phyloP scores from a whole-genome alignment of 1,139 yeast species.

The Taphrina communis region DNA sequence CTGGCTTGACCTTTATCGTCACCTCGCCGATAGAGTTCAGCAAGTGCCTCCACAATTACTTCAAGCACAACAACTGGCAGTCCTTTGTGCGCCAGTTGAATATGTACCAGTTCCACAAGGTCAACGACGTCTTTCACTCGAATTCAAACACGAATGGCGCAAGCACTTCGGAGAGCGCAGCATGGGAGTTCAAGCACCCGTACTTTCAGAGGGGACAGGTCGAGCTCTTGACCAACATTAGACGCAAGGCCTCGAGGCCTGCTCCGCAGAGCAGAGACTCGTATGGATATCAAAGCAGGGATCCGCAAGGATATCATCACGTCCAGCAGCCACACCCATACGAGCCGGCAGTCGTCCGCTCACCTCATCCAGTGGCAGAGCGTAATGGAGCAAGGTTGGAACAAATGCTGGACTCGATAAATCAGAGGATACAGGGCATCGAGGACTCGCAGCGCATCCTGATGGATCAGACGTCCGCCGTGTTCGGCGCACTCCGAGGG shows the following conservation, averaged over 20 bases:
- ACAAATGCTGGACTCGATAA: neutral
- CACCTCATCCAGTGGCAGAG: neutral
- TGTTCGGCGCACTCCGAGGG: slow-evolving; percentile 24
- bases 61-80: slow-evolving; percentile 78
- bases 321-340: slow-evolving; percentile 23
- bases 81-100: slow-evolving; percentile 74
- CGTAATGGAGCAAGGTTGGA: neutral
- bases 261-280: slow-evolving; percentile 43
- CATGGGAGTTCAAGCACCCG: slow-evolving; percentile 90
- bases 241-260: slow-evolving; percentile 60
- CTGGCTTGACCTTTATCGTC: slow-evolving; percentile 57
- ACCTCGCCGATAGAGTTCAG: slow-evolving; percentile 58
- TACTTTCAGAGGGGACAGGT: slow-evolving; percentile 79
- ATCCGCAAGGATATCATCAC: neutral
- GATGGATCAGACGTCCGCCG: slow-evolving; percentile 35
- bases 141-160: slow-evolving; percentile 46
- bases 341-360: slow-evolving; percentile 4
- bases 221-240: slow-evolving; percentile 66
- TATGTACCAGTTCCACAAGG: slow-evolving; percentile 78
- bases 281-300: slow-evolving; percentile 12
- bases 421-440: slow-evolving; percentile 24
- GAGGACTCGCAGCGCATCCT: slow-evolving; percentile 36
- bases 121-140: slow-evolving; percentile 56
- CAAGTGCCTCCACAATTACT: slow-evolving; percentile 67
- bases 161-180: slow-evolving; percentile 49